Evolutionary conservation across 176 grass and related monocot genomes (phyloP).

Genomic region (Aegilops bicornis): DNA sequence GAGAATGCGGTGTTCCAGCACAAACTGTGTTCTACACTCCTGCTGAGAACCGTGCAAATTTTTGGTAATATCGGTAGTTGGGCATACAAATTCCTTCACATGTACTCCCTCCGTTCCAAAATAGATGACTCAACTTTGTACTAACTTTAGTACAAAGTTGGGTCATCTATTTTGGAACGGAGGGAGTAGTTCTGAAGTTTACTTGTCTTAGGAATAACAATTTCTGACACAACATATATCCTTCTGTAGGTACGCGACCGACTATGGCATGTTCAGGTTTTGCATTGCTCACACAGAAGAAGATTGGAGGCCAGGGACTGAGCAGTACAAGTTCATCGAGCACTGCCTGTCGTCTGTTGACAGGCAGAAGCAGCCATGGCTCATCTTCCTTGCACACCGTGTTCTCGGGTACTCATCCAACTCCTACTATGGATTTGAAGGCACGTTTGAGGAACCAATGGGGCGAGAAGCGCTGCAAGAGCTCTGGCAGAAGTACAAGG

Average conservation of each 20-base stretch:
- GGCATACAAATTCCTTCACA: neutral
- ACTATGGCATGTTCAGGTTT: constrained; percentile 81
- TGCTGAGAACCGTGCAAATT: constrained; percentile 80
- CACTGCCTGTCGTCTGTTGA: constrained; percentile 65
- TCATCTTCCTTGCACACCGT: constrained; percentile 73
- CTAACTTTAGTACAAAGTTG: too few relatives aligned
- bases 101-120: too few relatives aligned
- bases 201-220: neutral
- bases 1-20: constrained; percentile 86
- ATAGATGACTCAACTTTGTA: too few relatives aligned
- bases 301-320: constrained; percentile 63
- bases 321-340: constrained; percentile 74
- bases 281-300: constrained; percentile 75
- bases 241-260: constrained; percentile 57
- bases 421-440: constrained; percentile 40
- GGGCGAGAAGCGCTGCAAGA: constrained; percentile 63
- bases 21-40: constrained; percentile 95
- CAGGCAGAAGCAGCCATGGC: constrained; percentile 69
- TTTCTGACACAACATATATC: neutral
- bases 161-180: too few relatives aligned
- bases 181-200: neutral
- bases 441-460: constrained; percentile 72
- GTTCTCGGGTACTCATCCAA: constrained; percentile 72
- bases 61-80: constrained; percentile 45
- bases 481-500: constrained; percentile 80